phyloP scores from a whole-genome alignment of 495 filamentous ascomycete genomes.

The Aspergillus asperescens region DNA sequence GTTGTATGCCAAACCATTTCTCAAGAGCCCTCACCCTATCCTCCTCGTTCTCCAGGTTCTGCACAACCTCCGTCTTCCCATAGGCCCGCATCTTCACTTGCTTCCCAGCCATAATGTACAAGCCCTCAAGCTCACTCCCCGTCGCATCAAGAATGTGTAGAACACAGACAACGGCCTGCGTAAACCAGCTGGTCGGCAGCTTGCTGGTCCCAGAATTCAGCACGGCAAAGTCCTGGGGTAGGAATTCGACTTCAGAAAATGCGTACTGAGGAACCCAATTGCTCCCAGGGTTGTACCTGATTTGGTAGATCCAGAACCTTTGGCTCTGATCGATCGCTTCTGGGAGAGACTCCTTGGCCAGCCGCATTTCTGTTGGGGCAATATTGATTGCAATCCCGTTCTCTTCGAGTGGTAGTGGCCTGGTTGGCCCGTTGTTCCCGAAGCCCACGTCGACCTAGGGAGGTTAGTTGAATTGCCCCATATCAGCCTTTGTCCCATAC shows the following conservation, averaged over 20 bases:
- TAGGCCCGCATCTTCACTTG: slow-evolving; percentile 52
- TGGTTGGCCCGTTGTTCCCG: slow-evolving; percentile 48
- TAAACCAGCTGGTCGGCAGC: slow-evolving; percentile 48
- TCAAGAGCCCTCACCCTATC: slow-evolving; percentile 50
- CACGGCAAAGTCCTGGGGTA: slow-evolving; percentile 51
- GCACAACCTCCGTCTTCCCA: slow-evolving; percentile 49
- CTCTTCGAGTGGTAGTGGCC: slow-evolving; percentile 48
- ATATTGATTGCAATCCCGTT: slow-evolving; percentile 37
- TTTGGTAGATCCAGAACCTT: slow-evolving; percentile 57
- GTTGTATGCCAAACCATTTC: slow-evolving; percentile 51
- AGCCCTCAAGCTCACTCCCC: slow-evolving; percentile 46
- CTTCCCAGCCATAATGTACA: slow-evolving; percentile 50
- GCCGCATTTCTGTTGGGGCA: slow-evolving; percentile 45
- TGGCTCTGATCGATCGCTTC: slow-evolving; percentile 40
- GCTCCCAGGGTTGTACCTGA: slow-evolving; percentile 38
- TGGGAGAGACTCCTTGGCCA: slow-evolving; percentile 40
- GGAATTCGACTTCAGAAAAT: slow-evolving; percentile 57
- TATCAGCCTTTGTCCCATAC: slow-evolving; percentile 11
- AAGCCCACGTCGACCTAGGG: not conserved
- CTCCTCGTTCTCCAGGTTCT: slow-evolving; percentile 42
- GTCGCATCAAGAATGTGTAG: slow-evolving; percentile 44
- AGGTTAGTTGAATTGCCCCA: not conserved
- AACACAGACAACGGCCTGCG: slow-evolving; percentile 45
- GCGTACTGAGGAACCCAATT: slow-evolving; percentile 52
- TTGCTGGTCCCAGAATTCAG: slow-evolving; percentile 55